Conservation (phyloP, 495 filamentous ascomycete species). For the Aspergillus cavernicola region DNA sequence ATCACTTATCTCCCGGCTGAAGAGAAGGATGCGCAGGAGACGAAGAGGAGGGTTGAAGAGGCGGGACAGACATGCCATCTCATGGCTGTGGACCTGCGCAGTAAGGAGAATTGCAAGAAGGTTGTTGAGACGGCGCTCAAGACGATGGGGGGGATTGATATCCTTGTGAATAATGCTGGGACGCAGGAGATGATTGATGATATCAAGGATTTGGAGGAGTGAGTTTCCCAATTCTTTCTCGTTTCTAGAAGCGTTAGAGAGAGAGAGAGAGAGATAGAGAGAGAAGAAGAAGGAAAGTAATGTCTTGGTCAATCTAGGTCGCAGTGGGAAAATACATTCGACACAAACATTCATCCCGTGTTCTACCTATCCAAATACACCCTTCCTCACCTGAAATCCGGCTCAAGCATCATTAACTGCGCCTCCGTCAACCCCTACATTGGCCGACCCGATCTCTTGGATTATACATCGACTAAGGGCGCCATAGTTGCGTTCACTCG, state of each 20-base stretch:
- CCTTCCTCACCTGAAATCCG: conserved; percentile 71
- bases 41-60: conserved; percentile 62
- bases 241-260: neutral
- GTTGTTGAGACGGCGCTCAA: conserved; percentile 62
- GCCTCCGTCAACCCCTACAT: conserved; percentile 79
- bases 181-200: conserved; percentile 71
- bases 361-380: conserved; percentile 77
- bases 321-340: conserved; percentile 73
- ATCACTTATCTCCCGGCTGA: conserved; percentile 76
- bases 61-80: conserved; percentile 60
- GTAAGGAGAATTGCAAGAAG: conserved; percentile 63
- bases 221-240: conserved; percentile 21
- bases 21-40: conserved; percentile 72
- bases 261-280: no score
- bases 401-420: conserved; percentile 80
- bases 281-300: no score
- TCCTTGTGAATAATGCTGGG: conserved; percentile 78
- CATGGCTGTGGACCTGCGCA: conserved; percentile 57
- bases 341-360: conserved; percentile 71
- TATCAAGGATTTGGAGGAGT: conserved; percentile 71
- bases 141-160: conserved; percentile 66
- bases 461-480: conserved; percentile 83
- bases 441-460: conserved; percentile 75
- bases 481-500: conserved; percentile 81
- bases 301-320: conserved; percentile 37